Evolutionary conservation across 2,329 filamentous ascomycete genomes (phyloP).

Genomic region (Colletotrichum navitas): DNA sequence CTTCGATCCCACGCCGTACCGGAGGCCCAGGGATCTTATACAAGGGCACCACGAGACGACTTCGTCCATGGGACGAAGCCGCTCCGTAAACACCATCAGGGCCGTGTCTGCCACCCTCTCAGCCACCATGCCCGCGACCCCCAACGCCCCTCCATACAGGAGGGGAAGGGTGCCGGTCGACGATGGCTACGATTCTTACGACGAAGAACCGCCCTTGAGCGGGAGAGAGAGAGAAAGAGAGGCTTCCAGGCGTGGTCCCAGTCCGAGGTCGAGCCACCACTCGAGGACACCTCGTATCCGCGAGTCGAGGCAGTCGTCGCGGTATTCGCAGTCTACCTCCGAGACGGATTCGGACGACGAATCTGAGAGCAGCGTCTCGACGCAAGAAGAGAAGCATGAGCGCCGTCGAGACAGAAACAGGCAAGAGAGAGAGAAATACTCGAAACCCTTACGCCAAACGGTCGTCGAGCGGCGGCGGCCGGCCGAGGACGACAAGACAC

Average conservation of each 20-base stretch:
- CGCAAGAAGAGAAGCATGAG: constrained; percentile 48
- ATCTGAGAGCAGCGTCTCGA: constrained; percentile 53
- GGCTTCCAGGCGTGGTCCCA: constrained; percentile 48
- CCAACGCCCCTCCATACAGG: constrained; percentile 29
- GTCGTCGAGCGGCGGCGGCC: constrained; percentile 37
- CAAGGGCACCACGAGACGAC: constrained; percentile 50
- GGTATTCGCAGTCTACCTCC: constrained; percentile 47
- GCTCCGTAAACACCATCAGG: constrained; percentile 32
- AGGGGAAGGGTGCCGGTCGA: constrained; percentile 36
- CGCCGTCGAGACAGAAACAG: constrained; percentile 36
- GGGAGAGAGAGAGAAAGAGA: constrained; percentile 46
- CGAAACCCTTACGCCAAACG: constrained; percentile 17
- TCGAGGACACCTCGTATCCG: constrained; percentile 50
- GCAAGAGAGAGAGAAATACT: constrained; percentile 19
- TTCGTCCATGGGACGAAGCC: constrained; percentile 47
- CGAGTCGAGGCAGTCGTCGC: constrained; percentile 52
- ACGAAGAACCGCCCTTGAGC: constrained; percentile 38
- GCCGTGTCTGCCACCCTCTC: constrained; percentile 32
- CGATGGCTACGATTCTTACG: constrained; percentile 25
- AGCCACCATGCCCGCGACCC: constrained; percentile 37
- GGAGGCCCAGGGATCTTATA: constrained; percentile 46
- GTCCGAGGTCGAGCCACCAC: constrained; percentile 54
- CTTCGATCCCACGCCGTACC: constrained; percentile 53
- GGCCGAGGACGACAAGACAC: constrained; percentile 40
- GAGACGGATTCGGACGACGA: constrained; percentile 55